phyloP scores from a whole-genome alignment of 163 green algal genomes.

The Smithsoniella earleae region DNA sequence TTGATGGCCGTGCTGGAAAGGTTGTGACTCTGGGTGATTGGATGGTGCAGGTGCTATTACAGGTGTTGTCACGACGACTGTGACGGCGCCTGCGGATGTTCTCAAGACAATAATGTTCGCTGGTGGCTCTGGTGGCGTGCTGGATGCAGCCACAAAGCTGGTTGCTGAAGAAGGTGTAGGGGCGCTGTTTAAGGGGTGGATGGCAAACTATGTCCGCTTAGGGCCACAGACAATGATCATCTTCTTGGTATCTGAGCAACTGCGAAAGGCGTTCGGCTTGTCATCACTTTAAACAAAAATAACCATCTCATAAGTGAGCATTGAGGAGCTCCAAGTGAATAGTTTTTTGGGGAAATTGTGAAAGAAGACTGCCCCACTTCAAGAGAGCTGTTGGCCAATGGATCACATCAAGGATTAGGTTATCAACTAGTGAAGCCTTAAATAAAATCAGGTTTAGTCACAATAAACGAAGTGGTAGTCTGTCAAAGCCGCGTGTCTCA shows the following conservation, averaged over 20 bases:
- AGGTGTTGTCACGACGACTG: slow-evolving; percentile 79
- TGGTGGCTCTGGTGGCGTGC: slow-evolving; percentile 35
- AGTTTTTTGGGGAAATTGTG: too few relatives aligned
- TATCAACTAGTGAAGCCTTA: too few relatives aligned
- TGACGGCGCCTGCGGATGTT: slow-evolving; percentile 80
- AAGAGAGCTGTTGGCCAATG: too few relatives aligned
- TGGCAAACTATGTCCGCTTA: slow-evolving; percentile 71
- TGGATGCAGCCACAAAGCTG: neutral
- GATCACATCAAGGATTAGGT: too few relatives aligned
- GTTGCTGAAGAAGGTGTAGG: slow-evolving; percentile 43
- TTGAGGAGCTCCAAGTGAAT: too few relatives aligned
- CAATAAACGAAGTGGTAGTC: too few relatives aligned
- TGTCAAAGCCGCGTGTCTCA: too few relatives aligned
- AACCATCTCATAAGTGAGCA: too few relatives aligned
- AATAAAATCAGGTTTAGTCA: too few relatives aligned
- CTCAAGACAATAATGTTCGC: slow-evolving; percentile 87
- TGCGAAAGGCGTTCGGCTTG: slow-evolving; percentile 44
- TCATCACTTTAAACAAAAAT: slow-evolving; percentile 43
- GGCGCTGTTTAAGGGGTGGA: slow-evolving; percentile 76
- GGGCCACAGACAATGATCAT: slow-evolving; percentile 80
- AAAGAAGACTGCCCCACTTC: too few relatives aligned
- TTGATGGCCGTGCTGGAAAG: too few relatives aligned
- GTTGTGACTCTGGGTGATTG: slow-evolving; percentile 20
- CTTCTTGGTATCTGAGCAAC: slow-evolving; percentile 61
- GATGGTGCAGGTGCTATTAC: slow-evolving; percentile 37